These are phyloP conservation scores for Leucocoprinus sp. DNA, from an alignment of 768 basidiomycete species.

Conservation along the genomic window DNA sequence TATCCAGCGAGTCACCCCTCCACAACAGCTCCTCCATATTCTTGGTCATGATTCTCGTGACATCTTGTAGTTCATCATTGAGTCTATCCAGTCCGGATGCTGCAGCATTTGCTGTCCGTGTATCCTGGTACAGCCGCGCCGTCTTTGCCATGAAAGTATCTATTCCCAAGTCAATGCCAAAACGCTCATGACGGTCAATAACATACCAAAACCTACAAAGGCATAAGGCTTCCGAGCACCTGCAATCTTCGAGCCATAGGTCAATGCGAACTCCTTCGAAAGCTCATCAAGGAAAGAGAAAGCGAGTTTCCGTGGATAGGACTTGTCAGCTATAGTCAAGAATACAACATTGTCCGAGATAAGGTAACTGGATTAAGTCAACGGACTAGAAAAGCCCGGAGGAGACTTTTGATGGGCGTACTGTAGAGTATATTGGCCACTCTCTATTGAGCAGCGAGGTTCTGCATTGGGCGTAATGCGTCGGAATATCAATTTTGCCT, in stretches of 20 bases:
- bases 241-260: constrained; percentile 92
- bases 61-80: constrained; percentile 95
- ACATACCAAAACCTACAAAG: constrained; percentile 93
- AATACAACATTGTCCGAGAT: constrained; percentile 93
- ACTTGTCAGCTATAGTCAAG: constrained; percentile 92
- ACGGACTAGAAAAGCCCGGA: not conserved
- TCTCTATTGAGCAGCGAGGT: constrained; percentile 94
- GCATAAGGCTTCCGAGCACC: constrained; percentile 94
- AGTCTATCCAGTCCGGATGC: constrained; percentile 73
- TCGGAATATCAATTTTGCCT: constrained; percentile 93
- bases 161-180: constrained; percentile 22
- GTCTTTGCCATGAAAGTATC: constrained; percentile 99
- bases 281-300: constrained; percentile 98
- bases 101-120: constrained; percentile 72
- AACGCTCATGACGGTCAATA: not conserved
- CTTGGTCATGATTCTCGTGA: constrained; percentile 99
- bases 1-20: constrained; percentile 95
- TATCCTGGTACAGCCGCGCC: constrained; percentile 89
- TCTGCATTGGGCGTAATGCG: constrained; percentile 92
- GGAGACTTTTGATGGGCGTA: constrained; percentile 29
- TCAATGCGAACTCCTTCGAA: constrained; percentile 88
- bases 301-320: constrained; percentile 93
- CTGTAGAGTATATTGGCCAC: constrained; percentile 94
- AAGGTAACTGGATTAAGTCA: constrained; percentile 63
- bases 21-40: constrained; percentile 99